A percentile compares a stretch with the other conserved stretches of the same genome.
Conservation (phyloP, 2,329 filamentous ascomycete genomes). For the Fusarium goolgardi region DNA sequence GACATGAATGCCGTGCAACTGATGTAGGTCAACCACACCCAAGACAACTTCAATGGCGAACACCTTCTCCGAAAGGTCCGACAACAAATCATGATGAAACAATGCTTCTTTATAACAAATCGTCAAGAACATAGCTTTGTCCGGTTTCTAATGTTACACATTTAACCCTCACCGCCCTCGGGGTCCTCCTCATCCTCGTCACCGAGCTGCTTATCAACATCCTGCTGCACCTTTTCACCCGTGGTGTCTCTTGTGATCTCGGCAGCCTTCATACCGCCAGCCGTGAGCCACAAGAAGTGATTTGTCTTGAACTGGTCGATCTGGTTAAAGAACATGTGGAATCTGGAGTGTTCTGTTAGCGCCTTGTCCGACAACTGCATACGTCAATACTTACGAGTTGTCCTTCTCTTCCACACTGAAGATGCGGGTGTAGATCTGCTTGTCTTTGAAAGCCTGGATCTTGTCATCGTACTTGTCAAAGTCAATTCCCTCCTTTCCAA, state of each 20-base stretch:
- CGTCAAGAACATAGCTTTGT: constrained; percentile 12
- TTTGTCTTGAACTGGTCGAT: constrained; percentile 78
- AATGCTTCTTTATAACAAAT: constrained; percentile 8
- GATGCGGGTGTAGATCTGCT: constrained; percentile 91
- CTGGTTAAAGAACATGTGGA: constrained; percentile 82
- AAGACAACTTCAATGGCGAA: neutral
- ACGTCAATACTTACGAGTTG: constrained; percentile 74
- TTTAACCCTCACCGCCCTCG: constrained; percentile 59
- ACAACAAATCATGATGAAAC: constrained; percentile 3
- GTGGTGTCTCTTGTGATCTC: constrained; percentile 52
- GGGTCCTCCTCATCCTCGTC: constrained; percentile 65
- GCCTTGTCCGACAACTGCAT: neutral
- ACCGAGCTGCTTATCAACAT: constrained; percentile 60
- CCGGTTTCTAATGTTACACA: constrained; percentile 11
- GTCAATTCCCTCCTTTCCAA: constrained; percentile 76
- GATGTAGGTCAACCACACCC: constrained; percentile 3
- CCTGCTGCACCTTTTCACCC: constrained; percentile 55
- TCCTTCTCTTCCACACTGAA: constrained; percentile 90
- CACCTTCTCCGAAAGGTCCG: constrained; percentile 13
- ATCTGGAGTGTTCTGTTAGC: constrained; percentile 59
- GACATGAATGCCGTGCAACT: constrained; percentile 6
- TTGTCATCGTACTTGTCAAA: constrained; percentile 82
- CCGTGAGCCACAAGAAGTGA: constrained; percentile 80
- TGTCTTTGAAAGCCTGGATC: constrained; percentile 89
- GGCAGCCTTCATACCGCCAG: constrained; percentile 72